Conservation (phyloP, 805 yeast genomes). For the Pichia occidentalis region DNA sequence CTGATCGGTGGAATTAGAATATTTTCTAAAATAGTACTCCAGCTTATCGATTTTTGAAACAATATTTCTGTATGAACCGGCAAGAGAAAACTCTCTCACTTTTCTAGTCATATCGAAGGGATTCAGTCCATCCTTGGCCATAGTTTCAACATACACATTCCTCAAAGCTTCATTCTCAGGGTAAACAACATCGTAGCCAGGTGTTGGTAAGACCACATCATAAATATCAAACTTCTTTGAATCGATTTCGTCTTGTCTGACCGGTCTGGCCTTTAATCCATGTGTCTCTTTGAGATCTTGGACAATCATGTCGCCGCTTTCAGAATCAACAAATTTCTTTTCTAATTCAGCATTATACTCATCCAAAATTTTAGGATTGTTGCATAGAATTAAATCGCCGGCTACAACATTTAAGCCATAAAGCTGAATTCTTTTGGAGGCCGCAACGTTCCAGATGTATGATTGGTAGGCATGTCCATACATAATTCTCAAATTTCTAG, state of each 20-base stretch:
- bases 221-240: constrained; percentile 54
- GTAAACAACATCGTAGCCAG: constrained; percentile 88
- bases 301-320: constrained; percentile 47
- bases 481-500: constrained; percentile 87
- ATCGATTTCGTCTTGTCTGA: constrained; percentile 68
- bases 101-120: constrained; percentile 80
- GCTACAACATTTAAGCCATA: constrained; percentile 65
- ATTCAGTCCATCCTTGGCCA: constrained; percentile 77
- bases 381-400: constrained; percentile 71
- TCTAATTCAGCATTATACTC: constrained; percentile 10
- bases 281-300: constrained; percentile 63
- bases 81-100: constrained; percentile 80
- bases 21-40: constrained; percentile 56
- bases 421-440: constrained; percentile 64
- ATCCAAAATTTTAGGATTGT: constrained; percentile 24
- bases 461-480: constrained; percentile 98
- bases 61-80: constrained; percentile 82
- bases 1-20: constrained; percentile 59
- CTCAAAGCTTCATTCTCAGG: constrained; percentile 61
- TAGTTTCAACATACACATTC: constrained; percentile 58
- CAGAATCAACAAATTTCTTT: constrained; percentile 12
- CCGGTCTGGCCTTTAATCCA: constrained; percentile 61
- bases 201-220: constrained; percentile 92
- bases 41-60: constrained; percentile 59
- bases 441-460: constrained; percentile 86